These are phyloP conservation scores for Ensete glaucum DNA, from an alignment of 176 grass and related monocot species.

Conservation along the genomic window DNA sequence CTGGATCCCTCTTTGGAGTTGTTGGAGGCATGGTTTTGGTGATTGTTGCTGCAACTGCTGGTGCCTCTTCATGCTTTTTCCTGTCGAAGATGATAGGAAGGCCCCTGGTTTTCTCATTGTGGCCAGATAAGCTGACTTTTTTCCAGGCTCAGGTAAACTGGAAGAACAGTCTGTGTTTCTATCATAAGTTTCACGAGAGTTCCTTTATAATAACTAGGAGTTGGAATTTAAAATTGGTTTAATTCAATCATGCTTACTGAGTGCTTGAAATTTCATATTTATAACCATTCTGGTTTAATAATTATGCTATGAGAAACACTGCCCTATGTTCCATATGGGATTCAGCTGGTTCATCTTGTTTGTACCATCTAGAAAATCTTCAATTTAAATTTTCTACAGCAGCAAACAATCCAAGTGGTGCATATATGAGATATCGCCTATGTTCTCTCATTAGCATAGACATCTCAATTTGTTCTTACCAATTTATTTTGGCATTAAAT, in stretches of 20 bases:
- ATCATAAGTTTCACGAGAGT: not conserved
- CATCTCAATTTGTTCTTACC: too few relatives aligned
- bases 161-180: too few relatives aligned
- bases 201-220: not conserved
- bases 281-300: not conserved
- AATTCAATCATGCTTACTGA: too few relatives aligned
- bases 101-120: conserved; percentile 13
- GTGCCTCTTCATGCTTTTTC: conserved; percentile 22
- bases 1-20: conserved; percentile 18
- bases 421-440: too few relatives aligned
- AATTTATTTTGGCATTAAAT: too few relatives aligned
- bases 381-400: too few relatives aligned
- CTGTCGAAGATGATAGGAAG: conserved; percentile 19
- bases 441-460: too few relatives aligned
- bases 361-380: too few relatives aligned
- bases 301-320: not conserved
- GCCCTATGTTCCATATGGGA: not conserved
- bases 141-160: conserved; percentile 14
- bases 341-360: too few relatives aligned
- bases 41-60: conserved; percentile 13
- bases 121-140: conserved; percentile 17
- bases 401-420: too few relatives aligned
- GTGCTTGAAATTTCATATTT: too few relatives aligned
- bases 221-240: too few relatives aligned
- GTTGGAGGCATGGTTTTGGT: conserved; percentile 8